Conservation (phyloP, 2,329 filamentous ascomycete species). For the Biscogniauxia marginata region DNA sequence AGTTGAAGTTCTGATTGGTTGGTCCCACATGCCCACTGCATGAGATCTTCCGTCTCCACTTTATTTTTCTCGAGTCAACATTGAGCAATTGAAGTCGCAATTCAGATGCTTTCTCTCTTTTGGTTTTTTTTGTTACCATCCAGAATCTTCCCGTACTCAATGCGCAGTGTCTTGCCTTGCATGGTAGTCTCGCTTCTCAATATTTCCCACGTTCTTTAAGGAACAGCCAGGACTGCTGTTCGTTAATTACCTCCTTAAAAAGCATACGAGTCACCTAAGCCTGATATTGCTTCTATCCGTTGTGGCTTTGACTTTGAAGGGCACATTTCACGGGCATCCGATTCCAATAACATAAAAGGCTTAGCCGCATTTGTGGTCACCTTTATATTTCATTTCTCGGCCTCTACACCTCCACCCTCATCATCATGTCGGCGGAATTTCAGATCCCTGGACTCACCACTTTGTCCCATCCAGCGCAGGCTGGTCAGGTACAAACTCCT, state of each 20-base stretch:
- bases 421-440: slow-evolving; percentile 21
- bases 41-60: slow-evolving; percentile 18
- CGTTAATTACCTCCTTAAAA: too few relatives aligned
- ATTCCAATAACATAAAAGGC: neutral
- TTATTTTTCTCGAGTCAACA: slow-evolving; percentile 25
- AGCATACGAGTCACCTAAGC: neutral
- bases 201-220: neutral
- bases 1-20: too few relatives aligned
- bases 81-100: neutral
- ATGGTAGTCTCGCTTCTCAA: neutral
- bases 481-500: slow-evolving; percentile 4
- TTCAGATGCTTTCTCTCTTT: neutral
- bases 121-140: neutral
- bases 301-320: neutral
- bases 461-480: slow-evolving; percentile 12
- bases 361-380: neutral
- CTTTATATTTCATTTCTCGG: neutral
- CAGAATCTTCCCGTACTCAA: neutral
- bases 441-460: slow-evolving; percentile 31
- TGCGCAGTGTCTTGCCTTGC: neutral
- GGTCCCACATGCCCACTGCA: neutral
- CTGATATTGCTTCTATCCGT: neutral
- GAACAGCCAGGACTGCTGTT: neutral
- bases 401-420: neutral
- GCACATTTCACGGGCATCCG: neutral